These are phyloP conservation scores for Castanea sativa DNA, from an alignment of 306 rosid genomes.

Conservation along the genomic window DNA sequence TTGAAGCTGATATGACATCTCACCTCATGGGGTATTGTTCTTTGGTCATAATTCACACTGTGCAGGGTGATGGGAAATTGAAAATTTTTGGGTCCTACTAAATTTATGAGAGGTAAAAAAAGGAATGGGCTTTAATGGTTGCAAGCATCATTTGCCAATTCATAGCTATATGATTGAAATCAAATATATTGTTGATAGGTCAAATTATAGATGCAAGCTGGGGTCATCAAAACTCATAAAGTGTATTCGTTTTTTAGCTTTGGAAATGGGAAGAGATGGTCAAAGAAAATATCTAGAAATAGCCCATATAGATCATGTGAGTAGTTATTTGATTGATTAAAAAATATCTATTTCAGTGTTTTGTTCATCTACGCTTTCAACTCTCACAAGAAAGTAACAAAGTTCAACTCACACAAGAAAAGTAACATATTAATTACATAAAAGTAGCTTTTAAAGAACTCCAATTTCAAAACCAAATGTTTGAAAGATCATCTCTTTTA, in stretches of 20 bases:
- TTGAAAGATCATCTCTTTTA: too few relatives aligned
- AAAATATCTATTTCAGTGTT: background rate
- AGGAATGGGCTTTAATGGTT: conserved; percentile 11
- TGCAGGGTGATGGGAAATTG: conserved; percentile 41
- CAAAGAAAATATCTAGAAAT: background rate
- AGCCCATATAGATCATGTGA: too few relatives aligned
- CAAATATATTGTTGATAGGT: conserved; percentile 41
- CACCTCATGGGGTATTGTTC: conserved; percentile 42
- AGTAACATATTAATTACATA: background rate
- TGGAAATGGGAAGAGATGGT: background rate
- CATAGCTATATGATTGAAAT: conserved; percentile 26
- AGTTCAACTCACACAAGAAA: background rate
- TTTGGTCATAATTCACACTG: conserved; percentile 36
- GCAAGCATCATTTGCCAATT: conserved; percentile 17
- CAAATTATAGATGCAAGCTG: conserved; percentile 31
- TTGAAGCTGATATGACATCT: conserved; percentile 53
- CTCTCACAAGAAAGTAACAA: too few relatives aligned
- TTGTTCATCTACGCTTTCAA: background rate
- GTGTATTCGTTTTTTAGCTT: conserved; percentile 2
- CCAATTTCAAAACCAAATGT: background rate
- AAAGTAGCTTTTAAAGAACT: background rate
- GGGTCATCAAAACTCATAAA: conserved; percentile 22
- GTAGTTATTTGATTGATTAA: background rate
- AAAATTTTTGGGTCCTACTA: conserved; percentile 49
- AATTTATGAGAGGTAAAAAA: conserved; percentile 37